These are phyloP conservation scores for Henckelia pumila DNA, from an alignment of 257 asterid genomes.

Conservation along the genomic window DNA sequence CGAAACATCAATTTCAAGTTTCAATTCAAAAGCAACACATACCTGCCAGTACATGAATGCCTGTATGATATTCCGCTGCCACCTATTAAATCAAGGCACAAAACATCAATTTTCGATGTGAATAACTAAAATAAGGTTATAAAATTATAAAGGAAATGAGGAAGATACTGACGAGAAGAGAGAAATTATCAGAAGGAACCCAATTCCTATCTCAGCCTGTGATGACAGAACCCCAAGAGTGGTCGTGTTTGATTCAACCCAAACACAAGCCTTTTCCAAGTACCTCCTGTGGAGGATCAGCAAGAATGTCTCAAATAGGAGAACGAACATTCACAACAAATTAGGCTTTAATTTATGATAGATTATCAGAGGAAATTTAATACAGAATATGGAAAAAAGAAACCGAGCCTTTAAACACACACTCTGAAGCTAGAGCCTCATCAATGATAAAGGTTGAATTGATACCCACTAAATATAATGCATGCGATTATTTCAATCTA, in stretches of 20 bases:
- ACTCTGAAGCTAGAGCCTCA: background rate
- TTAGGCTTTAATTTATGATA: background rate
- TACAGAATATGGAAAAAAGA: background rate
- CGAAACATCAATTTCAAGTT: slow-evolving; percentile 14
- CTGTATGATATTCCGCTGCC: slow-evolving; percentile 86
- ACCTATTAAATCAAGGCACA: slow-evolving; percentile 38
- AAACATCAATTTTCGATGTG: background rate
- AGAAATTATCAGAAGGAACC: slow-evolving; percentile 74
- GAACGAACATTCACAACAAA: slow-evolving; percentile 8
- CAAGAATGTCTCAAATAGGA: slow-evolving; percentile 20
- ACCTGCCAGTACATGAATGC: slow-evolving; percentile 97
- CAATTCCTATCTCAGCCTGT: slow-evolving; percentile 87
- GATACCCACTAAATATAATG: background rate
- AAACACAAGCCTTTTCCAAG: slow-evolving; percentile 88
- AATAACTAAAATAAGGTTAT: background rate
- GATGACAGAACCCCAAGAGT: slow-evolving; percentile 76
- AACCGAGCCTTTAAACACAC: background rate
- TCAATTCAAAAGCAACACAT: slow-evolving; percentile 16
- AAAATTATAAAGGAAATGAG: slow-evolving; percentile 18
- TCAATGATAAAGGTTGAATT: background rate
- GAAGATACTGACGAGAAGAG: slow-evolving; percentile 67
- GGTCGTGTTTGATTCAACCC: slow-evolving; percentile 88
- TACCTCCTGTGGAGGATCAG: slow-evolving; percentile 64
- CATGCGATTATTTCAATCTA: background rate
- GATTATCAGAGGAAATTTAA: too few species aligned